Evolutionary conservation across 768 basidiomycete species (phyloP).

Genomic region (Podaxis rugospora): DNA sequence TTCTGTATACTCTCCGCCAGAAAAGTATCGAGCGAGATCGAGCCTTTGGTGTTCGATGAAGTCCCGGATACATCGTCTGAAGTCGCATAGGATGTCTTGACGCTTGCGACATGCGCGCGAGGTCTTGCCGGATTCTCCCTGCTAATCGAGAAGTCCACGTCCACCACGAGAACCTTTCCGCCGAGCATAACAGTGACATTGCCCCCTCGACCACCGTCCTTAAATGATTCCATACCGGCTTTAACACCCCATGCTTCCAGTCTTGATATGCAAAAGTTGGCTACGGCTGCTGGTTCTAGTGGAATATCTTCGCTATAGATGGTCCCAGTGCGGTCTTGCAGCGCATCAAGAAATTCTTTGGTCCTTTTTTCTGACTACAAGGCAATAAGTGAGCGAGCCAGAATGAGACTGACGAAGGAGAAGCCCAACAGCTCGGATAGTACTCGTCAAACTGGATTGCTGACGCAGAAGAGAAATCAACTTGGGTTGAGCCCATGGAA

Average conservation of each 20-base stretch:
- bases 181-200: slow-evolving; percentile 58
- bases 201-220: slow-evolving; percentile 50
- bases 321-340: slow-evolving; percentile 42
- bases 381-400: slow-evolving; percentile 15
- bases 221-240: slow-evolving; percentile 73
- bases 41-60: slow-evolving; percentile 41
- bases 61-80: slow-evolving; percentile 33
- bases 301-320: slow-evolving; percentile 66
- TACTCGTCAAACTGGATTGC: slow-evolving; percentile 47
- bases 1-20: slow-evolving; percentile 49
- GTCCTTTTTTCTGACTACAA: slow-evolving; percentile 50
- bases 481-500: slow-evolving; percentile 57
- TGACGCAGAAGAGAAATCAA: slow-evolving; percentile 66
- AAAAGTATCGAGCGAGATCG: slow-evolving; percentile 59
- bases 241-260: slow-evolving; percentile 59
- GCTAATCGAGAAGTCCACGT: slow-evolving; percentile 60
- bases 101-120: slow-evolving; percentile 41
- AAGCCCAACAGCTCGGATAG: slow-evolving; percentile 47
- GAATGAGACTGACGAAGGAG: slow-evolving; percentile 1
- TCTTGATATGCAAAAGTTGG: slow-evolving; percentile 55
- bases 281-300: slow-evolving; percentile 35
- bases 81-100: slow-evolving; percentile 74
- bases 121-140: slow-evolving; percentile 31
- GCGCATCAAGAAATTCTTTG: slow-evolving; percentile 41
- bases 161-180: slow-evolving; percentile 78